Percentiles rank a stretch among this genome's conserved stretches.
Evolutionary conservation across 768 basidiomycete species (phyloP).

Genomic region (Suillus sp.): DNA sequence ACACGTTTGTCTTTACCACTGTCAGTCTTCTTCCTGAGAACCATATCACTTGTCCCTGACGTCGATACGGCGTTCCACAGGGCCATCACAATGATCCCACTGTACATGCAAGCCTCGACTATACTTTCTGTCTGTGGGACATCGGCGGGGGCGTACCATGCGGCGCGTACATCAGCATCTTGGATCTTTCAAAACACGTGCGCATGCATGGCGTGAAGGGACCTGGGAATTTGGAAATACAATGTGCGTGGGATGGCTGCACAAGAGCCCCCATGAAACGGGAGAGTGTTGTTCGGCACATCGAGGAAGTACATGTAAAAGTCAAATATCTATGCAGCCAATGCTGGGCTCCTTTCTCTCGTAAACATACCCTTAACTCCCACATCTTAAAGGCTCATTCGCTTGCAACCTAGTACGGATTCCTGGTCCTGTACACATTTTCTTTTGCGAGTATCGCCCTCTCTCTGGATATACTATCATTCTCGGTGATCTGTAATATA

Average conservation of each 20-base stretch:
- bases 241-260: conserved; percentile 26
- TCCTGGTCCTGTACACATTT: background rate
- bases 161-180: conserved; percentile 1
- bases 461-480: background rate
- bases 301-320: conserved; percentile 29
- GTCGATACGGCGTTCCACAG: background rate
- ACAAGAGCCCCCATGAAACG: conserved; percentile 22
- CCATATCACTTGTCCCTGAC: background rate
- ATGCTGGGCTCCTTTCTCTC: conserved; percentile 29
- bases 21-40: background rate
- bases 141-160: conserved; percentile 5
- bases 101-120: background rate
- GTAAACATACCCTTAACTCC: conserved; percentile 22
- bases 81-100: no score
- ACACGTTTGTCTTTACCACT: background rate
- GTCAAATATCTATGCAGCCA: conserved; percentile 18
- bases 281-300: conserved; percentile 31
- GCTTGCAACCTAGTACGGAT: background rate
- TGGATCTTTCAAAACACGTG: conserved; percentile 25
- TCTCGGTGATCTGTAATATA: background rate
- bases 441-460: background rate
- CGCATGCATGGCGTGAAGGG: conserved; percentile 27
- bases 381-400: conserved; percentile 17
- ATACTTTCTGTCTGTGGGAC: conserved; percentile 18
- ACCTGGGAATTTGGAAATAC: conserved; percentile 13